Evolutionary conservation across 176 grass and related monocot genomes (phyloP).

Genomic region (Pontederia crassipes): DNA sequence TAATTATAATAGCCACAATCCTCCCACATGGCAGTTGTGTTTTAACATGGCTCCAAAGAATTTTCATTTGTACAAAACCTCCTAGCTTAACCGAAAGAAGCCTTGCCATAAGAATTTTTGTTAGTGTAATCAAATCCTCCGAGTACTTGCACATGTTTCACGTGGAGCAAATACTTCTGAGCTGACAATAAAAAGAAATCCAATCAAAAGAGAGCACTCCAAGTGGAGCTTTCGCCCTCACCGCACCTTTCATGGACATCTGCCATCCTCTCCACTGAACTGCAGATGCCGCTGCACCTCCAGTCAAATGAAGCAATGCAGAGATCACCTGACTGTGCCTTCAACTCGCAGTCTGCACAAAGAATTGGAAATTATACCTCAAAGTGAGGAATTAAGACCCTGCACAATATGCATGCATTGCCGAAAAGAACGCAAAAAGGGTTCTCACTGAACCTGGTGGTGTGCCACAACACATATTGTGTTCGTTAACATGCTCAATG

Average conservation of each 20-base stretch:
- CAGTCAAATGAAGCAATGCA: constrained; percentile 89
- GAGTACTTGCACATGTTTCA: neutral
- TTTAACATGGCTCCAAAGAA: too few relatives aligned
- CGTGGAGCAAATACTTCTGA: neutral
- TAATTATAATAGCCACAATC: too few relatives aligned
- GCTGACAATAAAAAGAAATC: neutral
- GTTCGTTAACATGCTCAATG: constrained; percentile 83
- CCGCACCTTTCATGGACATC: constrained; percentile 61
- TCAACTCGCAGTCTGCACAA: constrained; percentile 78
- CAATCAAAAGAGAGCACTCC: constrained; percentile 56
- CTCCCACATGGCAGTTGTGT: too few relatives aligned
- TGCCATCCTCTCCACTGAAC: constrained; percentile 67
- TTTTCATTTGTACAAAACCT: too few relatives aligned
- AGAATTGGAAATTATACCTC: constrained; percentile 10
- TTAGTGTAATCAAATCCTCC: too few relatives aligned
- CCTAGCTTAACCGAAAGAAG: too few relatives aligned
- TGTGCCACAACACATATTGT: constrained; percentile 77
- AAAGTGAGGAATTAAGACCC: neutral
- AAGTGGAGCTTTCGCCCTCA: constrained; percentile 75
- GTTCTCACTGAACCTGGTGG: constrained; percentile 40
- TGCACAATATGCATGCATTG: neutral
- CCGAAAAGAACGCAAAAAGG: neutral
- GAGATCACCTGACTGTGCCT: constrained; percentile 60
- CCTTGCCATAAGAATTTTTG: too few relatives aligned
- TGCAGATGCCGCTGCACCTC: constrained; percentile 92